These are phyloP conservation scores for Priceomyces melissophilus DNA, from an alignment of 805 yeast genomes.

Conservation along the genomic window DNA sequence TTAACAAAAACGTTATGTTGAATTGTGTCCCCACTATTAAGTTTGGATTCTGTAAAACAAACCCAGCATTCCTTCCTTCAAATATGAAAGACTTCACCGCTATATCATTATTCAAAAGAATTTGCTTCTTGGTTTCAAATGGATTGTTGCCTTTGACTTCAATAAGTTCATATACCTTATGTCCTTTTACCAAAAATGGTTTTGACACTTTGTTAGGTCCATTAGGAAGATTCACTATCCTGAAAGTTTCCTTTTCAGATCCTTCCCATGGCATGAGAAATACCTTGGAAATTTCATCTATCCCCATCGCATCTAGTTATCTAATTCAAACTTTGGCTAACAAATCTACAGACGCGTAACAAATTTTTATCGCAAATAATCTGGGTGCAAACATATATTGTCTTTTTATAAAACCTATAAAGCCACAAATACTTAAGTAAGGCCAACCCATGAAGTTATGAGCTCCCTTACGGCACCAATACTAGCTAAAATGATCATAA, in stretches of 20 bases:
- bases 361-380: background rate
- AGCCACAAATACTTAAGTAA: constrained; percentile 2
- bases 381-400: constrained; percentile 1
- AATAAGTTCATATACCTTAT: constrained; percentile 37
- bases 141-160: constrained; percentile 36
- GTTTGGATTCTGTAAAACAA: constrained; percentile 38
- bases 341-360: background rate
- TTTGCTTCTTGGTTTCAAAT: constrained; percentile 21
- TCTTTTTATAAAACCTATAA: background rate
- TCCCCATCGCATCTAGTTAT: background rate
- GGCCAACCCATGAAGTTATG: constrained; percentile 18
- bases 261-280: constrained; percentile 12
- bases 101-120: constrained; percentile 21
- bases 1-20: constrained; percentile 38
- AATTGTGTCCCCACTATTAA: constrained; percentile 39
- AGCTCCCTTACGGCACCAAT: constrained; percentile 37
- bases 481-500: constrained; percentile 67
- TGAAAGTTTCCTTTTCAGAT: constrained; percentile 3
- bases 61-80: constrained; percentile 24
- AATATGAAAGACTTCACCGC: constrained; percentile 42
- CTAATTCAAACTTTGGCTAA: background rate
- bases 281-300: constrained; percentile 11
- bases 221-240: constrained; percentile 11
- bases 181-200: constrained; percentile 11
- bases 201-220: constrained; percentile 3